These are phyloP conservation scores for Moesziomyces sp. DNA, from an alignment of 1,284 basidiomycete genomes.

Conservation along the genomic window DNA sequence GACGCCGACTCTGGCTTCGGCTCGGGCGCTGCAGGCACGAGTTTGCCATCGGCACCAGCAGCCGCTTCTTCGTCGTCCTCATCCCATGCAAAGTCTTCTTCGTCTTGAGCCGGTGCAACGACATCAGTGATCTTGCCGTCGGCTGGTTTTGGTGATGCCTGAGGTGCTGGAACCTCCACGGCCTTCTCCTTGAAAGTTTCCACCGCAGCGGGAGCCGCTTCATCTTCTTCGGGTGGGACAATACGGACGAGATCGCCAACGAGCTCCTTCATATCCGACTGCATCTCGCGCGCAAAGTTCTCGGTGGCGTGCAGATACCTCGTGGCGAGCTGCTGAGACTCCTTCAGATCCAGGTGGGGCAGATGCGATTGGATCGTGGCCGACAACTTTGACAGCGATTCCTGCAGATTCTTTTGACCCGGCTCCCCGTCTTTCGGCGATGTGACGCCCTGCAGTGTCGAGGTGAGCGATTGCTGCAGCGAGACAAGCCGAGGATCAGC, in stretches of 20 bases:
- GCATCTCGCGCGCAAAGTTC: slow-evolving; percentile 51
- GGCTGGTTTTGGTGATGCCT: slow-evolving; percentile 1
- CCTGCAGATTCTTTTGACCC: slow-evolving; percentile 36
- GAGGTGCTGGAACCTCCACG: not conserved
- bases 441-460: slow-evolving; percentile 28
- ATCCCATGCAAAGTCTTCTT: slow-evolving; percentile 59
- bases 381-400: slow-evolving; percentile 46
- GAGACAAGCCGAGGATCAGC: slow-evolving; percentile 37
- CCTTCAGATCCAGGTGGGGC: slow-evolving; percentile 53
- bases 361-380: slow-evolving; percentile 51
- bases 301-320: slow-evolving; percentile 52
- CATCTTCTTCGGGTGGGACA: slow-evolving; percentile 53
- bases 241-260: slow-evolving; percentile 55
- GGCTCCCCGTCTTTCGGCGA: slow-evolving; percentile 4
- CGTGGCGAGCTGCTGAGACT: slow-evolving; percentile 53
- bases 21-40: no score
- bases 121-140: slow-evolving; percentile 14
- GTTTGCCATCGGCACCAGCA: slow-evolving; percentile 8
- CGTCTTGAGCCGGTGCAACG: slow-evolving; percentile 8
- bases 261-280: slow-evolving; percentile 56
- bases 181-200: not conserved
- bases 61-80: slow-evolving; percentile 51
- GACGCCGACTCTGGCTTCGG: slow-evolving; percentile 3
- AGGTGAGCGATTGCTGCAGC: slow-evolving; percentile 40
- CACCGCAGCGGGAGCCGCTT: not conserved